Base-by-base conservation (phyloP, 169 alveolate genomes). In the Plasmodium vivax region DNA sequence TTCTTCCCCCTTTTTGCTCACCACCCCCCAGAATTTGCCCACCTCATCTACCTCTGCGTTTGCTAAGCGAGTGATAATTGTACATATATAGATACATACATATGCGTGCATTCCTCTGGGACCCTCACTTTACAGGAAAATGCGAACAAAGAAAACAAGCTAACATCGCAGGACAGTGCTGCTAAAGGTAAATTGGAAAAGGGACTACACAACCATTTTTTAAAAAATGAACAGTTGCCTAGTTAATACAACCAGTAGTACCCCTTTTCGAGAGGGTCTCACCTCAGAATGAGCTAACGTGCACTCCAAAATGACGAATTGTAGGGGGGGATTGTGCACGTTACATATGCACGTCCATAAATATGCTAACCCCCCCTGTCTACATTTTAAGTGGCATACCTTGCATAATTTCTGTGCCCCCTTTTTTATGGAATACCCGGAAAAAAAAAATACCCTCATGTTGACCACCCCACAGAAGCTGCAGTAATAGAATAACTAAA, bases 121-220 rank as follows among this genome's bases (percentile, higher is more conserved):
- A 47, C 80, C 3, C 23, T n/a, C 23, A 19, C 80, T 51, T 36
- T 85, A 36, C 72, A 88, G 94, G 90, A 88, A 68, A 88, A 54
- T 88, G 56, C 51, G 72, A 19, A 34, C 51, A 56, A 88, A 34
- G 94, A 88, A 62, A 79, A 38, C 34, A 43, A 68, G 58, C 12
- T 80, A 19, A 19, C 75, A 56, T 8, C 87, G 72, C 92, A 83
- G 45, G 54, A 80, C 73, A 80, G 41, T 74, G 36, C 94, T 47
- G 58, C 36, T 58, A 88, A 80, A 41, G 90, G 94, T 88, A 88
- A 43, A 47, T 68, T 41, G 19, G 12, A 19, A 27, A 73, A 85
- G 41, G 43, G 23, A 51, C 54, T 12, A 84, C 23, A 34, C 12
- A 16, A 75, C 1, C 83, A 36, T 75, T 75, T 27, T 75, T 75